Base-by-base conservation (phyloP, 176 grass and related monocot species). In the Triticum monococcum region DNA sequence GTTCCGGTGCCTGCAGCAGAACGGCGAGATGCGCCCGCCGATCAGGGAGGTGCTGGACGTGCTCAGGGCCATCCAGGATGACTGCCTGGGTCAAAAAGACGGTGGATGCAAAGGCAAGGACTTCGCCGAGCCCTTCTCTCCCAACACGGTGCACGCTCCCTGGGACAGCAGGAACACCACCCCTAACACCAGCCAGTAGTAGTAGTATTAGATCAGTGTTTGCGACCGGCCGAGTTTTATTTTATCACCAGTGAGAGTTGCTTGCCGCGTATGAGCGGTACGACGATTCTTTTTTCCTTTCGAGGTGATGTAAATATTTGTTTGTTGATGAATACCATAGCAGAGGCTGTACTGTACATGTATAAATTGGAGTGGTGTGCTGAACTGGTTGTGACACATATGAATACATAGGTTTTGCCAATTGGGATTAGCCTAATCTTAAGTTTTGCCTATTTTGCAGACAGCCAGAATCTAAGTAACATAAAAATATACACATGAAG, bases 1-100 rank as follows among this genome's bases (percentile, higher is more conserved):
- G 16, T 98, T 98, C 91, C 88, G 93, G 9, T 98, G 96, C 84
- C 84, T 98, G 83, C 96, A 98, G 82, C 89, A 92, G 36, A 91
- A 98, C 83, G 88, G 89, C 65, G 93, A 98, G 72, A 92, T 98
- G 93, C 87, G 96, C 38, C 96, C 93, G 62, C 91, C 96, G 50
- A 90, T 98, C 73, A 91, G 68, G 83, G 96, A 98, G 86, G 96
- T 94, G 72, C 88, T 84, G 35, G 96, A 92, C 30, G 91, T 86
- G 84, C 86, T 98, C 87, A 80, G 22, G 85, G 64, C 73, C 67
- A 92, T 95, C 16, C 85, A 89, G 85, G 91, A 33, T 0, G 86
- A 85, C 4, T 84, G 68, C 54, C 48, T 25, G 83, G 10, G 1
- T 37, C 86, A 45, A 56, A 90, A 89, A 33, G 60, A 83, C 30